These are phyloP conservation scores for Thamnidium elegans DNA, from an alignment of 192 early-diverging fungal genomes.

Conservation along the genomic window DNA sequence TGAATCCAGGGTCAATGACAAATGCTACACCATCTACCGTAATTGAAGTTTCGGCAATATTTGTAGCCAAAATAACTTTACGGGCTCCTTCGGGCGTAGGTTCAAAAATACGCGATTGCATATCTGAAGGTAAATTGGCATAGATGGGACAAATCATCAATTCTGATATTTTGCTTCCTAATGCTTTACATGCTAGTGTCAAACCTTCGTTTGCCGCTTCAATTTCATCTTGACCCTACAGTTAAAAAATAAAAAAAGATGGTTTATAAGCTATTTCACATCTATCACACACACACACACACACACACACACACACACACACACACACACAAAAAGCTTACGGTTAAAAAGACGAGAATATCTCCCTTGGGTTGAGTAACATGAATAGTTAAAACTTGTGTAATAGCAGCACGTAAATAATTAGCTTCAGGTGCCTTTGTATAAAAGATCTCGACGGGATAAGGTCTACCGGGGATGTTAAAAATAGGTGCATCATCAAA, in stretches of 20 bases:
- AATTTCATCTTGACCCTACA: slow-evolving; percentile 94
- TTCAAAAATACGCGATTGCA: slow-evolving; percentile 97
- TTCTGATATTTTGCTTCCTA: slow-evolving; percentile 87
- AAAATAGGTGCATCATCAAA: slow-evolving; percentile 94
- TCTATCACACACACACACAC: background rate
- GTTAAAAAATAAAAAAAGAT: background rate
- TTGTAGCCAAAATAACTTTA: slow-evolving; percentile 96
- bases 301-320: background rate
- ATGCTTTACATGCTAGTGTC: slow-evolving; percentile 66
- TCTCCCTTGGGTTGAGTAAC: slow-evolving; percentile 85
- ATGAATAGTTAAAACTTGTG: slow-evolving; percentile 92
- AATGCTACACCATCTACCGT: slow-evolving; percentile 96
- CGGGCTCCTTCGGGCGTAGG: slow-evolving; percentile 90
- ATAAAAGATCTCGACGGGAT: slow-evolving; percentile 92
- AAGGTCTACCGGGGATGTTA: slow-evolving; percentile 91
- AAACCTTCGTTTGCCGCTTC: slow-evolving; percentile 86
- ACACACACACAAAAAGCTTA: slow-evolving; percentile 20
- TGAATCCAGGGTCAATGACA: slow-evolving; percentile 98
- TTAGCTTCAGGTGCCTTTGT: slow-evolving; percentile 97
- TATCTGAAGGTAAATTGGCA: slow-evolving; percentile 91
- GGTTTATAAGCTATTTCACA: background rate
- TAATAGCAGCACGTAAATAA: slow-evolving; percentile 90
- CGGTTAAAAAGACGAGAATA: slow-evolving; percentile 92
- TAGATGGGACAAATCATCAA: slow-evolving; percentile 96
- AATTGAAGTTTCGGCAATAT: slow-evolving; percentile 98